Percentiles rank a stretch among this genome's conserved stretches.
Conservation (phyloP, 495 filamentous ascomycete genomes). For the Daldinia loculata region DNA sequence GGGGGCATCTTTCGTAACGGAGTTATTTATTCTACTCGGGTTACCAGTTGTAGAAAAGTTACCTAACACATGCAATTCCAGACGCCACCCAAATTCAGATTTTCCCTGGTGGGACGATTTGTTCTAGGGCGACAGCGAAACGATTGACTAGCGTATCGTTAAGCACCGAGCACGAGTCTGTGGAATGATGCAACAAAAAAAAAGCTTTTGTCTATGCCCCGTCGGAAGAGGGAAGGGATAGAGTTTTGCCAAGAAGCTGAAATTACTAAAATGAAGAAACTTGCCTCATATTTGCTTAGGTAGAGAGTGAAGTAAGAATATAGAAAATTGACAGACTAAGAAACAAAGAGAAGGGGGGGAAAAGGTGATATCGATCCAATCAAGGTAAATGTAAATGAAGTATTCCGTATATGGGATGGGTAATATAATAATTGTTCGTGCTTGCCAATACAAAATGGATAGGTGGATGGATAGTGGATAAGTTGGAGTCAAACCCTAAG, state of each 20-base stretch:
- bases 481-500: not conserved
- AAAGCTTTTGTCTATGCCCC: too few species aligned
- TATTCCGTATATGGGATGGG: not conserved
- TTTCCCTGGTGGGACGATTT: constrained; percentile 10
- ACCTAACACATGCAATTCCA: not conserved
- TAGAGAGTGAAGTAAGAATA: not conserved
- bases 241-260: not conserved
- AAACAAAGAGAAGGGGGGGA: not conserved
- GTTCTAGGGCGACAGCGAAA: not conserved
- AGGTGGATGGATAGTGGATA: not conserved
- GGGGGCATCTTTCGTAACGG: not conserved
- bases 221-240: not conserved
- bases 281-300: not conserved
- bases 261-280: not conserved
- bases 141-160: constrained; percentile 13
- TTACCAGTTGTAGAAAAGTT: constrained; percentile 18
- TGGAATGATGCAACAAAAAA: not conserved
- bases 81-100: constrained; percentile 3
- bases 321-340: not conserved
- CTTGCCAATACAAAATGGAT: not conserved
- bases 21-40: constrained; percentile 10
- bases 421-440: not conserved
- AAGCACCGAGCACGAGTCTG: not conserved
- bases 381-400: not conserved
- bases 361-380: not conserved